Evolutionary conservation across 441 rosid genomes (phyloP).

Genomic region (Bocquillonia castaneifolia): DNA sequence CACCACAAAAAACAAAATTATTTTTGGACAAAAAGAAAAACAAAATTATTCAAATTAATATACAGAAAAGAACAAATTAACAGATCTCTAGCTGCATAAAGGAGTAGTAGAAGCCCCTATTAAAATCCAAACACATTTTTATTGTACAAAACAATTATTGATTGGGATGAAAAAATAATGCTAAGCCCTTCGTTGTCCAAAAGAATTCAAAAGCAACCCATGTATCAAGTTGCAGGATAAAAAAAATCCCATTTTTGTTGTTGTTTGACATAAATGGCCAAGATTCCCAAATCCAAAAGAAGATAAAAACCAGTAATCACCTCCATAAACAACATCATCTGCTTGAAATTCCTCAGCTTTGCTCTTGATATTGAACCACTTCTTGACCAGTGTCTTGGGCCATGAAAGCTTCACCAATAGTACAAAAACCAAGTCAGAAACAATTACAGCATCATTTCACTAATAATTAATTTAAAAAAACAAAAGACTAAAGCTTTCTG

Average conservation of each 20-base stretch:
- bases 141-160: constrained; percentile 18
- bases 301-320: constrained; percentile 29
- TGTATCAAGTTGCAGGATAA: constrained; percentile 16
- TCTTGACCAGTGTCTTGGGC: constrained; percentile 93
- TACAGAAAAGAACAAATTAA: constrained; percentile 37
- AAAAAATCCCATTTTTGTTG: constrained; percentile 13
- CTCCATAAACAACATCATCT: constrained; percentile 49
- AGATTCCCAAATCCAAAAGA: constrained; percentile 20
- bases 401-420: constrained; percentile 69
- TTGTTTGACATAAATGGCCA: constrained; percentile 15
- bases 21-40: constrained; percentile 13
- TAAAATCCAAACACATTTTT: constrained; percentile 25
- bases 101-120: constrained; percentile 15
- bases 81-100: constrained; percentile 41
- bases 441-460: constrained; percentile 17
- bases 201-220: constrained; percentile 27
- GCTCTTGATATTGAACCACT: constrained; percentile 89
- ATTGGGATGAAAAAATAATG: constrained; percentile 21
- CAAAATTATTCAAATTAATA: constrained; percentile 22
- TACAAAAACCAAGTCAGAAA: constrained; percentile 22
- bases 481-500: constrained; percentile 9
- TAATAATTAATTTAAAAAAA: too few species aligned
- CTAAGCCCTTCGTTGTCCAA: constrained; percentile 22
- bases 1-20: constrained; percentile 26
- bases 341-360: constrained; percentile 86